Evolutionary conservation across 495 filamentous ascomycete genomes (phyloP).

Genomic region (Trichoderma virens): DNA sequence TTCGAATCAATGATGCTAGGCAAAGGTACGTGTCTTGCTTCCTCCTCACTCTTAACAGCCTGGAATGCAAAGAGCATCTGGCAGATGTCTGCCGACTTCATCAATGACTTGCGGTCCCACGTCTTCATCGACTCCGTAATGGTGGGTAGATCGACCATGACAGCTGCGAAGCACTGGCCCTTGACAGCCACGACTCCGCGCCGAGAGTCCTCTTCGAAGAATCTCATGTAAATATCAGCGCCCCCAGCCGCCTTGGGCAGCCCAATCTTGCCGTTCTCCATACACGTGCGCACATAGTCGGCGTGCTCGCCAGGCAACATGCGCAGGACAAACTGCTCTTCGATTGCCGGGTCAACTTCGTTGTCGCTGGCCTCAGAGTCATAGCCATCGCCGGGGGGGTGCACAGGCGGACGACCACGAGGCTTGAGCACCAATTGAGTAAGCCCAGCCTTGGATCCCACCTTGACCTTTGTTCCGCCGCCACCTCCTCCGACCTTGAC

Average conservation of each 20-base stretch:
- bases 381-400: conserved; percentile 76
- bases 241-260: conserved; percentile 49
- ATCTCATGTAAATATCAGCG: conserved; percentile 68
- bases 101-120: conserved; percentile 85
- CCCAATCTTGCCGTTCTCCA: conserved; percentile 69
- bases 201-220: conserved; percentile 66
- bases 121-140: conserved; percentile 94
- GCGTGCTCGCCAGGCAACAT: conserved; percentile 81
- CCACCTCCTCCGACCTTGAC: conserved; percentile 37
- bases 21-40: conserved; percentile 57
- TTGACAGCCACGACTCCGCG: conserved; percentile 64
- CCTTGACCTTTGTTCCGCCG: conserved; percentile 32
- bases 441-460: conserved; percentile 41
- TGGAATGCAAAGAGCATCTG: conserved; percentile 89
- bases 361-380: conserved; percentile 93
- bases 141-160: conserved; percentile 80
- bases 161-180: conserved; percentile 66
- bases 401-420: conserved; percentile 36
- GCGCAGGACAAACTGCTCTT: conserved; percentile 80
- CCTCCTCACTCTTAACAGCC: conserved; percentile 58
- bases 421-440: conserved; percentile 11
- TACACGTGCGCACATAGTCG: conserved; percentile 65
- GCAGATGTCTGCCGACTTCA: conserved; percentile 88
- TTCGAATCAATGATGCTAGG: conserved; percentile 57
- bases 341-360: conserved; percentile 77